Evolutionary conservation across 108 stramenopile genomes (phyloP).

Genomic region (Hondaea fermentalgiana): DNA sequence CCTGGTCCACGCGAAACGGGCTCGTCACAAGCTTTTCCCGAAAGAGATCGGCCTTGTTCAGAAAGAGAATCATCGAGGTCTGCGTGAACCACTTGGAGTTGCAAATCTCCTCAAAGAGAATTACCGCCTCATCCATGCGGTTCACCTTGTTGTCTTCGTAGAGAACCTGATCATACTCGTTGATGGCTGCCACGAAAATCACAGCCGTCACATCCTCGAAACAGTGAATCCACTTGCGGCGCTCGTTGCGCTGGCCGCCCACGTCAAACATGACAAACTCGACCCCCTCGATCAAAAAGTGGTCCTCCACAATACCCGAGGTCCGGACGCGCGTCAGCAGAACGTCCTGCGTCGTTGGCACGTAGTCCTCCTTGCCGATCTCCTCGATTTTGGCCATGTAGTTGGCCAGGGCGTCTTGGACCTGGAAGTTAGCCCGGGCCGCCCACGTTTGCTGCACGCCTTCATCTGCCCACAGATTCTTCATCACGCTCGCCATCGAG

Average conservation of each 20-base stretch:
- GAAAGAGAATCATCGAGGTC: slow-evolving; percentile 65
- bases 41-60: slow-evolving; percentile 63
- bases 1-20: background rate
- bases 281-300: slow-evolving; percentile 49
- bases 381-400: slow-evolving; percentile 65
- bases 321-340: slow-evolving; percentile 47
- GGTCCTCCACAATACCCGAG: slow-evolving; percentile 48
- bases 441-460: slow-evolving; percentile 61
- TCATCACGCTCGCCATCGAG: slow-evolving; percentile 47
- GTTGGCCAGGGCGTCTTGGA: slow-evolving; percentile 63
- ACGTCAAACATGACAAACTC: slow-evolving; percentile 87
- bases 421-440: slow-evolving; percentile 62
- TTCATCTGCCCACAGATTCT: slow-evolving; percentile 53
- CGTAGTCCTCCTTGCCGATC: slow-evolving; percentile 55
- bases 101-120: slow-evolving; percentile 76
- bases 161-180: slow-evolving; percentile 89
- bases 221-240: slow-evolving; percentile 57
- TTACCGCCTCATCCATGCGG: slow-evolving; percentile 90
- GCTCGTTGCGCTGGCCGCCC: slow-evolving; percentile 58
- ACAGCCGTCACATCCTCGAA: slow-evolving; percentile 92
- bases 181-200: slow-evolving; percentile 91
- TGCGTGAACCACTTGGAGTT: slow-evolving; percentile 57
- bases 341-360: slow-evolving; percentile 49
- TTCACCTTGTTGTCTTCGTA: slow-evolving; percentile 88
- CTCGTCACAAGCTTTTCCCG: slow-evolving; percentile 48